Evolutionary conservation across 75 land plant species (phyloP).

Genomic region (Picea sitchensis): DNA sequence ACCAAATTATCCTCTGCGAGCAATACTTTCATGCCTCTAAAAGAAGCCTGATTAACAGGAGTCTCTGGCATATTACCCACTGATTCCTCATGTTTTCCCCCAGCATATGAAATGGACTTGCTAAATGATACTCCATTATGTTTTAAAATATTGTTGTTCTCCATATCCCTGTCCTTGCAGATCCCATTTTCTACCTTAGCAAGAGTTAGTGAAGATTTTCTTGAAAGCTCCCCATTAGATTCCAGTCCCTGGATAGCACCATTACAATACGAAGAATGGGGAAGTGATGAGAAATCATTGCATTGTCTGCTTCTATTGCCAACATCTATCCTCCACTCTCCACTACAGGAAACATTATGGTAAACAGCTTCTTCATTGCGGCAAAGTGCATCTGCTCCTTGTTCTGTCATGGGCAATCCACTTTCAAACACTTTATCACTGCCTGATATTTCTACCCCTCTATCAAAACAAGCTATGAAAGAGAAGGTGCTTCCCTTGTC

Average conservation of each 20-base stretch:
- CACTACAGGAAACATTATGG: background rate
- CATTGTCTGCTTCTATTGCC: background rate
- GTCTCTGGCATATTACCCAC: background rate
- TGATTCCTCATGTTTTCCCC: background rate
- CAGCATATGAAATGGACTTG: slow-evolving; percentile 1
- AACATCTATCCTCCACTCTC: background rate
- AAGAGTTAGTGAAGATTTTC: background rate
- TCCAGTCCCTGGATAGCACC: slow-evolving; percentile 2
- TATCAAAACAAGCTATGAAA: slow-evolving; percentile 31
- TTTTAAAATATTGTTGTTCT: background rate
- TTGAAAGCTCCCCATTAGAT: background rate
- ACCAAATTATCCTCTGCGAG: slow-evolving; percentile 48
- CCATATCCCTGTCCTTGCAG: background rate
- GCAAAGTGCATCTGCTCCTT: background rate
- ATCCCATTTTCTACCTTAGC: background rate
- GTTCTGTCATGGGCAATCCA: slow-evolving; percentile 2
- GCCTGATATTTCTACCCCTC: slow-evolving; percentile 7
- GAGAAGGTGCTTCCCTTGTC: slow-evolving; percentile 42
- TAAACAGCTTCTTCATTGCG: background rate
- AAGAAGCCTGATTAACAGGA: background rate
- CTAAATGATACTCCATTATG: background rate
- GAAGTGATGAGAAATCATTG: background rate
- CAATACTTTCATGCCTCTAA: slow-evolving; percentile 34
- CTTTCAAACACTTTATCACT: background rate
- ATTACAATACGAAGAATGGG: background rate